A percentile compares a stretch with the other conserved stretches of the same genome.
Conservation (phyloP, 225 moss, liverwort and hornwort genomes). For the Bryum argenteum region DNA sequence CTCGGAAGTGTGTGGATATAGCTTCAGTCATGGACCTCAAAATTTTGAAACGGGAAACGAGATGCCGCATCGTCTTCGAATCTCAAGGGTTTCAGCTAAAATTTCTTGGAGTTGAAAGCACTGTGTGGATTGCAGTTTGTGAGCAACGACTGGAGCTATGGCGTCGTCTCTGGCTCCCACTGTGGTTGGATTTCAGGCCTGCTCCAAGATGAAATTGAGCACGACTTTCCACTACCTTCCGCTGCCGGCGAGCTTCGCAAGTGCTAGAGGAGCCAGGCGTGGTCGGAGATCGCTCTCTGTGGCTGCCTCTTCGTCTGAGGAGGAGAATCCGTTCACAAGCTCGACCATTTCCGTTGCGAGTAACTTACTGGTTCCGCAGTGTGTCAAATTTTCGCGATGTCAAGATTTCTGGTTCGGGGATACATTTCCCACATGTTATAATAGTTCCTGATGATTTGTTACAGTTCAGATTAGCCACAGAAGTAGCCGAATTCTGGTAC, state of each 20-base stretch:
- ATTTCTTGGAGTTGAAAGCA: background rate
- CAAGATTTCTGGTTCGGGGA: background rate
- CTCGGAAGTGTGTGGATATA: too few species aligned
- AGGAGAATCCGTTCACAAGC: conserved; percentile 31
- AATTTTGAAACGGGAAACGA: background rate
- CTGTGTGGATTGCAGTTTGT: background rate
- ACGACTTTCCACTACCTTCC: background rate
- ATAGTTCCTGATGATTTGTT: background rate
- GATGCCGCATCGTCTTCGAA: background rate
- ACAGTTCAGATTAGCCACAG: background rate
- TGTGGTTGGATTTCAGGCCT: background rate
- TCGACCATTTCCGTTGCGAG: background rate
- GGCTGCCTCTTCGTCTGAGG: conserved; percentile 18
- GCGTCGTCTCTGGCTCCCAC: background rate
- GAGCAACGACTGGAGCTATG: conserved; percentile 16
- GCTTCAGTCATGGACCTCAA: background rate
- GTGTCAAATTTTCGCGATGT: background rate
- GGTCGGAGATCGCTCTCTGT: background rate
- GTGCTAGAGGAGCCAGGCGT: background rate
- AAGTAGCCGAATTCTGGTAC: background rate
- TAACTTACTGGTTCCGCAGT: background rate
- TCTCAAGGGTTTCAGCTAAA: background rate
- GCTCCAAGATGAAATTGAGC: background rate
- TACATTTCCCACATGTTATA: too few species aligned
- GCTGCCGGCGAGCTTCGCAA: background rate